These are phyloP conservation scores for Penicillium psychrofluorescens DNA, from an alignment of 495 filamentous ascomycete genomes.

Conservation along the genomic window DNA sequence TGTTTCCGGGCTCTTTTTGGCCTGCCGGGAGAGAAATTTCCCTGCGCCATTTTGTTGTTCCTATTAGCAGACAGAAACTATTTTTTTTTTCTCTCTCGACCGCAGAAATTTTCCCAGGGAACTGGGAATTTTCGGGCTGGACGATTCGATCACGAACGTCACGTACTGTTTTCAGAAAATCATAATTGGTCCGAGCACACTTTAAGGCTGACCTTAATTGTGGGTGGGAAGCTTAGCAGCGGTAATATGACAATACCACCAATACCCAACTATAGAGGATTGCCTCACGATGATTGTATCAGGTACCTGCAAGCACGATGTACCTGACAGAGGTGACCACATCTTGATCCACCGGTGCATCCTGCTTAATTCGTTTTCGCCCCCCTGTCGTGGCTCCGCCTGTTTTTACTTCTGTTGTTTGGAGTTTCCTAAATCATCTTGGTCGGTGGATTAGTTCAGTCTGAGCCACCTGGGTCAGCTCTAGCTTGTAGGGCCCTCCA, in stretches of 20 bases:
- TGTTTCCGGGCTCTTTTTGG: too few relatives aligned
- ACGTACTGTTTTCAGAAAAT: not conserved
- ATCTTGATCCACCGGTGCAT: too few relatives aligned
- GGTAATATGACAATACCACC: slow-evolving; percentile 9
- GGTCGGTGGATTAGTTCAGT: not conserved
- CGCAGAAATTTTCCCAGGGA: slow-evolving; percentile 3
- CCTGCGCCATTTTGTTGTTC: slow-evolving; percentile 9
- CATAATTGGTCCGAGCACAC: slow-evolving; percentile 7
- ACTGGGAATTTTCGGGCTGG: slow-evolving; percentile 10
- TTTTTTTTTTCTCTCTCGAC: too few relatives aligned
- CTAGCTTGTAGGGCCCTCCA: not conserved
- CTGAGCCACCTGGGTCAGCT: not conserved
- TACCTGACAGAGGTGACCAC: too few relatives aligned
- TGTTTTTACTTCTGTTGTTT: too few relatives aligned
- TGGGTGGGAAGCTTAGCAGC: not conserved
- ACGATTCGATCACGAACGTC: not conserved
- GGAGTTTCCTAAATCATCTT: too few relatives aligned
- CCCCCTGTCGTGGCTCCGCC: too few relatives aligned
- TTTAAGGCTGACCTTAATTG: too few relatives aligned
- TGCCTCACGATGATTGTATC: too few relatives aligned
- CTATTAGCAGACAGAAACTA: not conserved
- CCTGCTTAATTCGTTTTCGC: too few relatives aligned
- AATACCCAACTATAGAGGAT: too few relatives aligned
- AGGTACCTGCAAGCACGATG: too few relatives aligned
- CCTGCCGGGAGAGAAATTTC: not conserved